phyloP scores from a whole-genome alignment of 305 asterid genomes.

The Salvia sclarea region DNA sequence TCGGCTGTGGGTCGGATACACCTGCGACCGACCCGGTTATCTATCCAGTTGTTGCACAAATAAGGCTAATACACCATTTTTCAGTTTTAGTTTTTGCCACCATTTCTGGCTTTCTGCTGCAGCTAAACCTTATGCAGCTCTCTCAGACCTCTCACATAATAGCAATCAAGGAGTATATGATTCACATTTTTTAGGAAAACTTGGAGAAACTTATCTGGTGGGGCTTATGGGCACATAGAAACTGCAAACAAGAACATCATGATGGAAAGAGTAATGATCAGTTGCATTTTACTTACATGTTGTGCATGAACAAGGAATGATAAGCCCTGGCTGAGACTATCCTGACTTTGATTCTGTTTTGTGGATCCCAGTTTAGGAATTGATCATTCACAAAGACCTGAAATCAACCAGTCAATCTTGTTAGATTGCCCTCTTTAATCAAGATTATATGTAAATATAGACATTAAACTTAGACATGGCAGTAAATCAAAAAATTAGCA shows the following conservation, averaged over 20 bases:
- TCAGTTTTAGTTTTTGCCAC: too few relatives aligned
- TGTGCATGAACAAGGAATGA: constrained; percentile 98
- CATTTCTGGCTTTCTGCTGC: too few relatives aligned
- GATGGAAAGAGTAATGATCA: neutral
- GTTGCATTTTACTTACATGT: constrained; percentile 67
- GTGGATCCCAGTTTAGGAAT: constrained; percentile 96
- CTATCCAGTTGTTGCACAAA: constrained; percentile 45
- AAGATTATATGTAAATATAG: neutral
- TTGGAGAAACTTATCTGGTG: constrained; percentile 46
- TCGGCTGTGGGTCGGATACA: constrained; percentile 99
- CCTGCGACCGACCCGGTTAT: constrained; percentile 89
- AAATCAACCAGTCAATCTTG: constrained; percentile 8
- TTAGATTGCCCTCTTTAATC: neutral
- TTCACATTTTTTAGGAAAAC: constrained; percentile 14
- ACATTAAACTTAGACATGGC: too few relatives aligned
- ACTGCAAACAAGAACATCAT: constrained; percentile 43
- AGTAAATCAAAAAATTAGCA: too few relatives aligned
- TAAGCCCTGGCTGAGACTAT: constrained; percentile 99
- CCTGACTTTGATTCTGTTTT: constrained; percentile 93
- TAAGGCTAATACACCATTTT: constrained; percentile 29
- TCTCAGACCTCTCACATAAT: constrained; percentile 24
- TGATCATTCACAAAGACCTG: constrained; percentile 98
- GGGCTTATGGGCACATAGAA: constrained; percentile 37
- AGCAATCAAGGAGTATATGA: constrained; percentile 6
- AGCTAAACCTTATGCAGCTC: constrained; percentile 31